Conservation (phyloP, 2,329 filamentous ascomycete genomes). For the Trichoderma semiorbis region DNA sequence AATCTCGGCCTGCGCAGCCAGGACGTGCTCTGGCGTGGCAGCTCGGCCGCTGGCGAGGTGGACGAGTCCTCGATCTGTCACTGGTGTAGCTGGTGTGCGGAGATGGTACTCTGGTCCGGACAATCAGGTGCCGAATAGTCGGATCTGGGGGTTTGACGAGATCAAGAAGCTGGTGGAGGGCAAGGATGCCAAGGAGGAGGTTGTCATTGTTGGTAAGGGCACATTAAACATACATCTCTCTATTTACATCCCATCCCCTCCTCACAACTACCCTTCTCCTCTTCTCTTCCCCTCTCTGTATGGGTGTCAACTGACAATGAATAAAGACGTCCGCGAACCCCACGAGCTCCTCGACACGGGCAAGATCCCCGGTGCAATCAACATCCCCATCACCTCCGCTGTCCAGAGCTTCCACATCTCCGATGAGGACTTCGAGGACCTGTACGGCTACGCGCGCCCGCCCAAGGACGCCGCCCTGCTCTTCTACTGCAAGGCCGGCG, state of each 20-base stretch:
- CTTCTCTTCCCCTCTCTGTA: background rate
- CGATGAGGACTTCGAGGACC: slow-evolving; percentile 75
- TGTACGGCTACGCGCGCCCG: slow-evolving; percentile 74
- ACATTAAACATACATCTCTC: background rate
- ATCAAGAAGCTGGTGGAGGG: slow-evolving; percentile 19
- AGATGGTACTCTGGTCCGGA: slow-evolving; percentile 28
- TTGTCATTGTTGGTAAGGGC: slow-evolving; percentile 48
- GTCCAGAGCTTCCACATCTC: slow-evolving; percentile 77
- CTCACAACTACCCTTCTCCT: background rate
- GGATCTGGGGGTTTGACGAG: slow-evolving; percentile 45
- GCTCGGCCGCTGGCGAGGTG: background rate
- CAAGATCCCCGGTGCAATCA: slow-evolving; percentile 75
- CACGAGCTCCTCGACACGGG: slow-evolving; percentile 61
- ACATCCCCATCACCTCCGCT: slow-evolving; percentile 73
- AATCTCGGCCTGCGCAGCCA: background rate
- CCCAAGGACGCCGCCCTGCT: slow-evolving; percentile 57
- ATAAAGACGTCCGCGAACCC: slow-evolving; percentile 60
- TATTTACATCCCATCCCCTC: background rate
- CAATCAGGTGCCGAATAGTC: slow-evolving; percentile 23
- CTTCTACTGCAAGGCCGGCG: slow-evolving; percentile 92
- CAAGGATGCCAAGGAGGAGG: slow-evolving; percentile 22
- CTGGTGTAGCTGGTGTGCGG: slow-evolving; percentile 6
- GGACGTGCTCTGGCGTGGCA: background rate
- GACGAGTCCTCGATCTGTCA: background rate
- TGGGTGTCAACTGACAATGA: background rate